Evolutionary conservation across 148 eudicot genomes (phyloP), one percentile per base, ranked within the genome.

Genomic region (Amaranthus hypochondriacus): DNA sequence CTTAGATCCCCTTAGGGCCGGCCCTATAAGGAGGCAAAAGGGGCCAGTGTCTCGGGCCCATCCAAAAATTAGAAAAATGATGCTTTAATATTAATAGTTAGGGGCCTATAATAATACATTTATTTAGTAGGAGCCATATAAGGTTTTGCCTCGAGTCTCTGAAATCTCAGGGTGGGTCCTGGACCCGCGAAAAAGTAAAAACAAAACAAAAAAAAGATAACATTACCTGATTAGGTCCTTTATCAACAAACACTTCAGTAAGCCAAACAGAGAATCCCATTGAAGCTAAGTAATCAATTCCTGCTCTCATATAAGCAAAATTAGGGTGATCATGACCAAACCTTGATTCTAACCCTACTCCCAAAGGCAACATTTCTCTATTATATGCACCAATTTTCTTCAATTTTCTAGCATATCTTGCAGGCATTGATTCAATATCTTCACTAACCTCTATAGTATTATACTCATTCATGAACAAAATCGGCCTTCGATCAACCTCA

Each of bases 401-500:
- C 42, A 90, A 21, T 78, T 80, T 88, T 54, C 75, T 66, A 10
- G 84, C 66, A 47, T 83, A 86, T 71, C 76, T 82, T 0, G 76
- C 71, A 5, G 96, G 92, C 4, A 69, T 77, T 13, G 79, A 83
- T n/a, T 11, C 4, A 55, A 21, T 4, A 77, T 90, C 92, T 11
- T 56, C 11, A 2, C 77, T 81, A 48, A 62, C 44, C 66, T 88
- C 92, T 15, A 88, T 67, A 0, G 89, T 86, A 61, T 86, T 90
- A 73, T 73, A 90, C 66, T 90, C 96, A 48, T 90, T 88, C 78
- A 90, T 51, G 56, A 86, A 90, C 82, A 85, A 63, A 5, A 73
- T 58, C 1, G 89, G 73, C 4, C 28, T 66, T 9, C 60, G 71
- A 78, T 84, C 91, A 39, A 90, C 63, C 48, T 73, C 58, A 2